These are phyloP conservation scores for Kluyveromyces lactis DNA, from an alignment of 805 yeast genomes.

Conservation along the genomic window DNA sequence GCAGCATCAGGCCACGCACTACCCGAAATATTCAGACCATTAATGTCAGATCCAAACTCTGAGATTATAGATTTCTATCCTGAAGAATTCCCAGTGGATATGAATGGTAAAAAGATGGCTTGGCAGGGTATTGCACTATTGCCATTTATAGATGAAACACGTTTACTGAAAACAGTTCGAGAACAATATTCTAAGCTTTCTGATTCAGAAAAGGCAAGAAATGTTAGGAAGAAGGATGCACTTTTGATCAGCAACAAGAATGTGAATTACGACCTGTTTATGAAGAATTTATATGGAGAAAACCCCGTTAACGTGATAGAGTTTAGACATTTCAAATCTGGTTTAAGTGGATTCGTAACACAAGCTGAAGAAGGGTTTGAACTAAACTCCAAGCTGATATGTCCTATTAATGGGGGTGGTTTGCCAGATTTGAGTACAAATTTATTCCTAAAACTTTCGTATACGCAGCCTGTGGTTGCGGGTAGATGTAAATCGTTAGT, in stretches of 20 bases:
- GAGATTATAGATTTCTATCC: constrained; percentile 91
- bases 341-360: constrained; percentile 50
- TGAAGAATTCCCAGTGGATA: constrained; percentile 76
- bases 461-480: constrained; percentile 40
- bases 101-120: constrained; percentile 90
- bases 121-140: constrained; percentile 92
- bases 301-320: constrained; percentile 17
- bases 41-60: constrained; percentile 73
- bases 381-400: constrained; percentile 23
- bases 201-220: constrained; percentile 60
- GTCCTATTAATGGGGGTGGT: constrained; percentile 30
- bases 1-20: constrained; percentile 85
- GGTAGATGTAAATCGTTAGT: constrained; percentile 67
- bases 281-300: constrained; percentile 24
- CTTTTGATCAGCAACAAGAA: constrained; percentile 60
- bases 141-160: constrained; percentile 83
- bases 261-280: constrained; percentile 33
- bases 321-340: constrained; percentile 43
- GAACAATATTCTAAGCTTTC: constrained; percentile 55
- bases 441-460: constrained; percentile 38
- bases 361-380: constrained; percentile 28
- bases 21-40: constrained; percentile 70
- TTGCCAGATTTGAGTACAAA: constrained; percentile 36
- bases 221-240: constrained; percentile 62
- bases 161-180: constrained; percentile 60